Evolutionary conservation across 164 flowering plant genomes (phyloP).

Genomic region (Piper betle): DNA sequence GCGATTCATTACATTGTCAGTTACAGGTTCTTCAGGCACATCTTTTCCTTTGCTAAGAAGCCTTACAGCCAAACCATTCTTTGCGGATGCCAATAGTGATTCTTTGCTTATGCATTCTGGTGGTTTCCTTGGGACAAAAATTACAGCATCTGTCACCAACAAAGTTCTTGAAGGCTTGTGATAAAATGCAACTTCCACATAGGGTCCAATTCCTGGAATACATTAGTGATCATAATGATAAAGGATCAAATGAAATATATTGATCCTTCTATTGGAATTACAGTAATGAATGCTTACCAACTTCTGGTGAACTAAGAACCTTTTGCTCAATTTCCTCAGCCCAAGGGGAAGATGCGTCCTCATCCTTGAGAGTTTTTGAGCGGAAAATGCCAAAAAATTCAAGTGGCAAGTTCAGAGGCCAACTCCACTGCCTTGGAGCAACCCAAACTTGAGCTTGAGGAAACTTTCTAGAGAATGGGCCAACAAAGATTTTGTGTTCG

Average conservation of each 20-base stretch:
- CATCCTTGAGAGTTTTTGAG: constrained; percentile 64
- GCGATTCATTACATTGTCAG: constrained; percentile 60
- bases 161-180: constrained; percentile 74
- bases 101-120: constrained; percentile 83
- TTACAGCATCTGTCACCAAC: constrained; percentile 88
- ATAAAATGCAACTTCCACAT: constrained; percentile 96
- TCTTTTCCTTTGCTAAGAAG: constrained; percentile 86
- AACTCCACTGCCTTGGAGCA: constrained; percentile 97
- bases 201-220: constrained; percentile 82
- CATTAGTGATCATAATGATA: neutral
- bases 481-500: constrained; percentile 94
- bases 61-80: constrained; percentile 89
- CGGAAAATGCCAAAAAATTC: constrained; percentile 92
- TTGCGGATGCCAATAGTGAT: constrained; percentile 74
- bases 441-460: constrained; percentile 90
- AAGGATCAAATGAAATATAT: neutral
- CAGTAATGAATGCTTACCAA: constrained; percentile 38
- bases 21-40: constrained; percentile 70
- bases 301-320: constrained; percentile 92
- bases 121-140: constrained; percentile 85
- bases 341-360: constrained; percentile 74
- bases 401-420: constrained; percentile 95
- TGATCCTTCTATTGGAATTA: neutral
- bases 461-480: constrained; percentile 94
- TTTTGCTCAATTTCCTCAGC: constrained; percentile 88